Evolutionary conservation across 2,329 filamentous ascomycete genomes (phyloP).

Genomic region (Fusarium temperatum): DNA sequence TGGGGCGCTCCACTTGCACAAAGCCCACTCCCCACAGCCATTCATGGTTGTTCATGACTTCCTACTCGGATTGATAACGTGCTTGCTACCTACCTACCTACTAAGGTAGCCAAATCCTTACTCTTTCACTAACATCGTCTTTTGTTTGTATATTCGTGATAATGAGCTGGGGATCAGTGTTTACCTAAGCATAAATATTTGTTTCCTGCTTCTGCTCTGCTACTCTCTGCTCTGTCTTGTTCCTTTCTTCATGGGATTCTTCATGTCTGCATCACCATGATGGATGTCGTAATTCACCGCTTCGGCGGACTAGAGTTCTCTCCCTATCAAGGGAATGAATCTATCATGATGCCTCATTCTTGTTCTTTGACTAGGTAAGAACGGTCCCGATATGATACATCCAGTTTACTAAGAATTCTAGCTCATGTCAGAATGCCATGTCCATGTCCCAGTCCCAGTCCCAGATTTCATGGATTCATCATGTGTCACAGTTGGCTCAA

Average conservation of each 20-base stretch:
- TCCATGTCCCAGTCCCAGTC: slow-evolving; percentile 31
- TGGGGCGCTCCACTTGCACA: slow-evolving; percentile 14
- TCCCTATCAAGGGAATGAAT: slow-evolving; percentile 37
- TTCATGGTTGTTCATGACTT: slow-evolving; percentile 34
- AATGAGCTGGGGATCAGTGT: not conserved
- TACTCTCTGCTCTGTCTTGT: not conserved
- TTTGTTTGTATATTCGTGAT: slow-evolving; percentile 4
- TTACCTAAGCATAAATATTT: not conserved
- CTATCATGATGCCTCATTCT: slow-evolving; percentile 9
- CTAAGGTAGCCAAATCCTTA: not conserved
- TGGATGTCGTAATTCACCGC: slow-evolving; percentile 47
- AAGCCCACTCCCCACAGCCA: slow-evolving; percentile 8
- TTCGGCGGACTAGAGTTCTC: slow-evolving; percentile 45
- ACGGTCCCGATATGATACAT: not conserved
- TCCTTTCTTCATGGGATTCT: not conserved
- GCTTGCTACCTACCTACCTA: not conserved
- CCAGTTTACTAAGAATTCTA: slow-evolving; percentile 6
- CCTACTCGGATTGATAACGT: slow-evolving; percentile 23
- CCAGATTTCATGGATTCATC: slow-evolving; percentile 50
- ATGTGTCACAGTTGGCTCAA: slow-evolving; percentile 51
- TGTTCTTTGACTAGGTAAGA: slow-evolving; percentile 32
- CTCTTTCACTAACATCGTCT: slow-evolving; percentile 5
- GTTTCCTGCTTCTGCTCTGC: not conserved
- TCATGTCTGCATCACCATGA: slow-evolving; percentile 35
- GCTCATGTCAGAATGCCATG: slow-evolving; percentile 20